Base-by-base conservation (phyloP, 2,329 filamentous ascomycete genomes). In the Emericellopsis cladophorae region DNA sequence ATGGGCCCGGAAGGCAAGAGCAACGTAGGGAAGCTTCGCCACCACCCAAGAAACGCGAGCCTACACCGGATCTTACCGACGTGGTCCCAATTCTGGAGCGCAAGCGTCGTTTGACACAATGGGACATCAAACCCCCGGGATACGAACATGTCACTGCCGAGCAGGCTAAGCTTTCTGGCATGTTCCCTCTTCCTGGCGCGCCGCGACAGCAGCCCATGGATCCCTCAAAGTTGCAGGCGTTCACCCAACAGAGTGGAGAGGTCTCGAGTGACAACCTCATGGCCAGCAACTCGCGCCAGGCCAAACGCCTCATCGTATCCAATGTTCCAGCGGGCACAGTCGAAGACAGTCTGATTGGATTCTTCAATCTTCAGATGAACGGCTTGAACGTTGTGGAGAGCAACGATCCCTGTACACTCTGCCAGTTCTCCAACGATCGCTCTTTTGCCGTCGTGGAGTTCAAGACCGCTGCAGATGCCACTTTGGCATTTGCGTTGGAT, bases 61-160 rank as follows among this genome's bases (percentile, higher is more conserved):
- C 92, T 7, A 98, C 92, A 1, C 93, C 92, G 31, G 93, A 99
- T 60, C 69, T 99, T 56, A 93, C 89, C 45, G 79, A 93, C 54
- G 68, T 93, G 44, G 70, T 83, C n/a, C 76, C 87, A 4, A 72
- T 99, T 44, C 68, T 88, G 47, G 81, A 90, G 55, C 81, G 90
- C 53, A 92, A 89, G 70, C 82, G 93, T 51, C 83, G 92, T 44
- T 68, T 98, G 70, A 96, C 89, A 31, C 93, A 98, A 62, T 99
- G 92, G 92, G 93, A 99, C 60, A 95, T 98, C 61, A 98, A 98
- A 66, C 92, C 92, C 6, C 86, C 88, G 14, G 90, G 92, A 36
- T 99, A 99, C 56, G 93, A 98, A 57, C 94, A 92, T 61, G 90
- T 99, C 49, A 95, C 92, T 3, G 88, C 92, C 18, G 93, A 98